phyloP scores from a whole-genome alignment of 78 protist species.

The Cavenderia fasciculata region DNA sequence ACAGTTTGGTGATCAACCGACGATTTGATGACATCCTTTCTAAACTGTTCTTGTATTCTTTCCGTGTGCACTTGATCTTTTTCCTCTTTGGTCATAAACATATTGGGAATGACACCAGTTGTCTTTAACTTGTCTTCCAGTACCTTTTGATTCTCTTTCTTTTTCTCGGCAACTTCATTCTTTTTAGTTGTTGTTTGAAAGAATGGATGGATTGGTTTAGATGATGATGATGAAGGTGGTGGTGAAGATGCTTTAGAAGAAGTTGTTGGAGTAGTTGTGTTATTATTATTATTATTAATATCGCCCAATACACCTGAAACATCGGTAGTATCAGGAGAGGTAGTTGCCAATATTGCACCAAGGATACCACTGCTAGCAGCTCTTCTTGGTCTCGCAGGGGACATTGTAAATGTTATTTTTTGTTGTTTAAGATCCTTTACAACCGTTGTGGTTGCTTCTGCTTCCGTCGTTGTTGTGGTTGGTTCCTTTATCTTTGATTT shows the following conservation, averaged over 20 bases:
- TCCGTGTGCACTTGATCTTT: neutral
- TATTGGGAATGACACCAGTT: neutral
- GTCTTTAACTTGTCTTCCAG: conserved; percentile 3
- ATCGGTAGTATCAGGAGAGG: no score
- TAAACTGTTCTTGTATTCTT: conserved; percentile 16
- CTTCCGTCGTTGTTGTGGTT: neutral
- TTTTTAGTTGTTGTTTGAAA: neutral
- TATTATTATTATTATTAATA: no score
- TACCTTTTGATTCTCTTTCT: neutral
- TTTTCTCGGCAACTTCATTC: neutral
- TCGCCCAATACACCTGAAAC: no score
- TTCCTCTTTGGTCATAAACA: neutral
- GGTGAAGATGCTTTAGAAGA: neutral
- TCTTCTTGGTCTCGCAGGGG: no score
- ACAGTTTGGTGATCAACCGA: conserved; percentile 16
- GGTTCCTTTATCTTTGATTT: neutral
- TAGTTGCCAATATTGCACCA: no score
- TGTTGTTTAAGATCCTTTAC: no score
- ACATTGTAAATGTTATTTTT: no score
- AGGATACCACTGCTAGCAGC: no score
- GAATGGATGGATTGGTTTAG: neutral
- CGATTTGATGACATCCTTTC: conserved; percentile 36
- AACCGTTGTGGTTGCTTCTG: no score
- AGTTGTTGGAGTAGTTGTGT: neutral
- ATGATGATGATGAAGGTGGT: neutral